Evolutionary conservation across 73 alveolate species (phyloP).

Genomic region (Diophrys sp.): DNA sequence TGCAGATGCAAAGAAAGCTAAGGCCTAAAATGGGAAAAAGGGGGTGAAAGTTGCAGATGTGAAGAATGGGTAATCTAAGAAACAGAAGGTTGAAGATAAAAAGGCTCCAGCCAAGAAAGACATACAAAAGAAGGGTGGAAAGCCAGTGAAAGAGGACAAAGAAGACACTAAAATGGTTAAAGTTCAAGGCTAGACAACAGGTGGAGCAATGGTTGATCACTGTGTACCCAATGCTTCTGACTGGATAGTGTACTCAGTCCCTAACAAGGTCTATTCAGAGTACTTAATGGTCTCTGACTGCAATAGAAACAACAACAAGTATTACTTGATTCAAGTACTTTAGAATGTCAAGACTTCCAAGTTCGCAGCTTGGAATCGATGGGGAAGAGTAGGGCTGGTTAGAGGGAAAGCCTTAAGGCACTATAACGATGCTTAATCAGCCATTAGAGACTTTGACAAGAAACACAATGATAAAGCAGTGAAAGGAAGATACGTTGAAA

Average conservation of each 20-base stretch:
- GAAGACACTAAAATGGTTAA: not conserved
- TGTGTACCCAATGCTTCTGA: not conserved
- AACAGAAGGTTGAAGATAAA: not conserved
- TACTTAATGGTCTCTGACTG: constrained; percentile 47
- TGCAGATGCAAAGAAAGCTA: not conserved
- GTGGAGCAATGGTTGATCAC: constrained; percentile 20
- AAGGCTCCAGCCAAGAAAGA: not conserved
- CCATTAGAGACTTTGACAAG: constrained; percentile 7
- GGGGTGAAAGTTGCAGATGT: not conserved
- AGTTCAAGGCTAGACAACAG: not conserved
- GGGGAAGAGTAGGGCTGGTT: constrained; percentile 61
- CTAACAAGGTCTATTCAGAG: not conserved
- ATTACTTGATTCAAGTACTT: constrained; percentile 41
- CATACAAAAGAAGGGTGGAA: not conserved
- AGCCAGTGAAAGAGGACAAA: not conserved
- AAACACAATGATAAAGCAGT: constrained; percentile 35
- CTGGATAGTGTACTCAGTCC: not conserved
- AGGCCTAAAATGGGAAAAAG: not conserved
- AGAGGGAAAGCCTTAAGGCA: constrained; percentile 17
- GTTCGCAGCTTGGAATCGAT: constrained; percentile 40
- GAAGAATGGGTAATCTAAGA: not conserved
- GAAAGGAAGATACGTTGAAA: constrained; percentile 52
- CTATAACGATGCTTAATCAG: not conserved
- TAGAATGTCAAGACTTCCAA: constrained; percentile 1
- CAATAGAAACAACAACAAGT: constrained; percentile 55